Base-by-base conservation (phyloP, 1,284 basidiomycete genomes). In the Melanopsichium pennsylvanicum region DNA sequence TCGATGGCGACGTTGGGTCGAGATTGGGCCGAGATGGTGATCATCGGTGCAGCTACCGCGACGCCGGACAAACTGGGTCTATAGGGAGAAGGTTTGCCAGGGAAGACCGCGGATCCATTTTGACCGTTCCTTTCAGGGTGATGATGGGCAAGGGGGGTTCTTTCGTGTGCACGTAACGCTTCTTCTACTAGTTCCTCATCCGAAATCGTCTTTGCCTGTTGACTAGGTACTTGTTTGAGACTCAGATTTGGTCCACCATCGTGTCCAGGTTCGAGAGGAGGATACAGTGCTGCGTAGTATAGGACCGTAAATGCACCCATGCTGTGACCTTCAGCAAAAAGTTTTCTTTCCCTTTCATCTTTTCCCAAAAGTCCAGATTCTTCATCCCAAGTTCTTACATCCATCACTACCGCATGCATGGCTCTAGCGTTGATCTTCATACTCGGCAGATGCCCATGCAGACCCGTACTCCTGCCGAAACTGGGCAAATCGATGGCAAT, bases 401-500 rank as follows among this genome's bases (percentile, higher is more conserved):
- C 84, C 13, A 79, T 79, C 16, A 85, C 76, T 7, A 85, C 84
- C 1, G 82, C 82, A 49, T 84, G 82, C 19, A 84, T 61, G 0
- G 84, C 83, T 1, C 84, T 74, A 0, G 82, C 80, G 6, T 84
- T 77, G 26, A 84, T 69, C 19, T 81, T 74, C 25, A 83, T 64
- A 11, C 81, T 82, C 18, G 83, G 82, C 10, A 84, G 47, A 51
- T 84, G 83, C 2, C 82, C 83, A 70, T 85, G 83, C 22, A 85
- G 58, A 2, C 84, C 84, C 0, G 72, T 63, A 13, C 60, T 66
- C 5, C 75, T 40, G 47, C 84, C 82, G 46, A 84, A 84, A 11
- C 81, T 82, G 2, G 85, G 84, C 31, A 85, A 71, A 66, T 85
- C 85, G 16, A 84, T 82, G 6, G 83, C 76, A 55, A 85, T 83